Base-by-base conservation (phyloP, 345 rosid genomes). In the Salix viminalis region DNA sequence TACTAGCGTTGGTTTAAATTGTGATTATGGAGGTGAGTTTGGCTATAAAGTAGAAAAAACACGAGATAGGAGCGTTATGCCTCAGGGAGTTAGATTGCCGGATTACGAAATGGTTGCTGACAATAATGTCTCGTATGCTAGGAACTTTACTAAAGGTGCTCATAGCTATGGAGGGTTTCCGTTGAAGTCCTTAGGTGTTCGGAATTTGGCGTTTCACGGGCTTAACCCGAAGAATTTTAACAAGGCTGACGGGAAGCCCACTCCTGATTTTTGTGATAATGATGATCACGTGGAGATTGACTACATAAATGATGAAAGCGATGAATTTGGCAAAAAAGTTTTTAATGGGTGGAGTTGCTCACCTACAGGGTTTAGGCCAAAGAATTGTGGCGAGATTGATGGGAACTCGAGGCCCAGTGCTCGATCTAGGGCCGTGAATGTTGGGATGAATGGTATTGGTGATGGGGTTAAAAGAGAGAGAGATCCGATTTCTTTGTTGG, bases 401-500 rank as follows among this genome's bases (percentile, higher is more conserved):
- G 80, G 79, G 8, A 83, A 69, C 41, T 82, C 84, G 46, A 77
- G 79, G 67, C 76, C 62, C 13, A 80, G 41, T 60, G 69, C 23
- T 44, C 67, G 70, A 79, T 37, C 37, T 28, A 12, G 73, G 65
- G 82, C 50, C 42, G 68, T 76, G 42, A 34, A 74, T 48, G n/a
- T 74, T 6, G 82, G 76, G 74, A 84, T 67, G 81, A 83, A 72
- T 62, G 76, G 73, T 30, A 11, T 19, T 71, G 74, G 75, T 48
- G 75, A 70, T 32, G 78, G 75, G 69, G 80, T 75, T 58, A 85
- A 80, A 72, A 85, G 78, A 73, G 88, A 70, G 70, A 41, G 69
- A 6, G 91, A 86, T 72, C 87, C 92, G 3, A 37, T 88, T 32
- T 80, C 82, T n/a, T 91, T 89, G 76, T 75, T 90, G 77, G 94